Evolutionary conservation across 495 filamentous ascomycete genomes (phyloP), one percentile per base, ranked within the genome.

Genomic region (Trypethelium eluteriae): DNA sequence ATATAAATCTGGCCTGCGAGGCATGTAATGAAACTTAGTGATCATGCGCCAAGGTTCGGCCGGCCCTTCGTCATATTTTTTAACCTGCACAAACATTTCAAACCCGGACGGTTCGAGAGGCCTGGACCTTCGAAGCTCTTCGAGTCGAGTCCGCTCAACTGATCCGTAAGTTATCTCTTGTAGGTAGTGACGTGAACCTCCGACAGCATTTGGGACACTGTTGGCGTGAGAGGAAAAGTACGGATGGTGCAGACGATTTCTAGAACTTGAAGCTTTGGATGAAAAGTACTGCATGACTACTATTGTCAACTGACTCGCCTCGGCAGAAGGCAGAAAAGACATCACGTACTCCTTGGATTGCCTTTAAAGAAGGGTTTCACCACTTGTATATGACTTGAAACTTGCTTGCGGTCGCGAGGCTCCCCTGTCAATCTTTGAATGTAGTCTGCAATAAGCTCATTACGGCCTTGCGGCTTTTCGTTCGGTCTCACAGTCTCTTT

Each of bases 381-480:
- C n/a, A 97, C 93, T 79, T 98, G 94, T 67, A 98, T 89, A 75
- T 98, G 94, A 70, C 93, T 97, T 0, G 93, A 97, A 9, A 98
- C 90, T 75, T 96, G 90, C 76, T 98, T 98, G 64, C 94, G 81
- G 47, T 75, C 80, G 66, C 92, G 84, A 39, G 74, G 71, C 70
- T 83, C 86, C 44, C 87, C 88, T 56, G 89, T 91, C 65, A 80
- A 78, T 66, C 84, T 83, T 70, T 83, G 85, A 61, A 98, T 89
- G 70, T 89, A 92, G 70, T 92, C 85, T 46, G 86, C 84, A 72
- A 98, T 94, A 63, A 96, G 81, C 80, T 96, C 93, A 74, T 98
- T 98, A 16, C 94, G 86, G 16, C 94, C 95, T 68, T 87, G 86
- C 16, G 83, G 87, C 74, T 89, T 88, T 16, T 85, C 87, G 67